Conservation (phyloP, 768 basidiomycete species). For the Nidula microcarpa region DNA sequence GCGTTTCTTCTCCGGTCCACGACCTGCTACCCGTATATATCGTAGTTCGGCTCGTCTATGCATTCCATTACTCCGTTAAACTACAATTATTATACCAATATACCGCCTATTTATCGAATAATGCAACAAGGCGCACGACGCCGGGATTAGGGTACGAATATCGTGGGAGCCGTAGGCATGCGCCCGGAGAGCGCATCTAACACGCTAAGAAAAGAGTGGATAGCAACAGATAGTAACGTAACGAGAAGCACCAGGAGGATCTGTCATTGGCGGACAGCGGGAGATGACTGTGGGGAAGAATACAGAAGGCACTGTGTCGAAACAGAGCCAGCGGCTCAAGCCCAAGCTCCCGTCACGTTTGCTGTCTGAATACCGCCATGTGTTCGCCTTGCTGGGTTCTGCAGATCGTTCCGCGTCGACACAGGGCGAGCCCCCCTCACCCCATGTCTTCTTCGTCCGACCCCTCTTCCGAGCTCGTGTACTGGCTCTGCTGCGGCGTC, state of each 20-base stretch:
- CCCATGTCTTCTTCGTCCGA: conserved; percentile 22
- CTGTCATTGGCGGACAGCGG: conserved; percentile 33
- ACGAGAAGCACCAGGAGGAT: conserved; percentile 32
- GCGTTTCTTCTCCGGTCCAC: conserved; percentile 4
- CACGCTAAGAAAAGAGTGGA: conserved; percentile 39
- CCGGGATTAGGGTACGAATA: conserved; percentile 29
- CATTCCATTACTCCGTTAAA: neutral
- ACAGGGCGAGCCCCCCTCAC: neutral
- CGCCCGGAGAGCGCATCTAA: conserved; percentile 45
- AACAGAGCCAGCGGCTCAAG: neutral
- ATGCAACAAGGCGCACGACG: conserved; percentile 9
- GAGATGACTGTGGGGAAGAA: conserved; percentile 42
- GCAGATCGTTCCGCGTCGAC: neutral
- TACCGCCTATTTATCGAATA: neutral
- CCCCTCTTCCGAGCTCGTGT: conserved; percentile 30
- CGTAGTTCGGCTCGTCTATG: neutral
- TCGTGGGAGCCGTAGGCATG: conserved; percentile 50
- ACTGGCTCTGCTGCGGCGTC: conserved; percentile 18
- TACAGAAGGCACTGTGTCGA: conserved; percentile 19
- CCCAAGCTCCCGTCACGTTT: neutral
- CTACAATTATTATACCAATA: neutral
- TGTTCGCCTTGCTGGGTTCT: neutral
- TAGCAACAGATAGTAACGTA: conserved; percentile 50
- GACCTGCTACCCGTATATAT: neutral
- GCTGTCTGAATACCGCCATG: neutral